Evolutionary conservation across 306 rosid genomes (phyloP).

Genomic region (Gastrolobium villosum): DNA sequence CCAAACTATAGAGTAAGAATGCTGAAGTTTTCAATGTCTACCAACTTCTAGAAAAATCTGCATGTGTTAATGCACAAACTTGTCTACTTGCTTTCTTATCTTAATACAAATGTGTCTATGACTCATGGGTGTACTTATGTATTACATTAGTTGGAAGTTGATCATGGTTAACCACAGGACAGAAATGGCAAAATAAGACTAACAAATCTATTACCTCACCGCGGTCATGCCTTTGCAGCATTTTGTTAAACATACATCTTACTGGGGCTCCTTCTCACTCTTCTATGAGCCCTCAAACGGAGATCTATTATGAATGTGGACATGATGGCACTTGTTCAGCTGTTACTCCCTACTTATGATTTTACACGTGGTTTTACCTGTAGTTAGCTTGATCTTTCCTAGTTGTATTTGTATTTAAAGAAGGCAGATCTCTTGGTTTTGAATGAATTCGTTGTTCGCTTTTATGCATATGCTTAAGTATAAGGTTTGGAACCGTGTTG

Average conservation of each 20-base stretch:
- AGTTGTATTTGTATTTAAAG: conserved; percentile 32
- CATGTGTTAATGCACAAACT: not conserved
- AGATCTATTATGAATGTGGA: conserved; percentile 9
- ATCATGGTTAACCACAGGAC: conserved; percentile 20
- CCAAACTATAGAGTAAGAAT: conserved; percentile 9
- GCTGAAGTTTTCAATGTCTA: conserved; percentile 14
- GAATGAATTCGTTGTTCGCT: not conserved
- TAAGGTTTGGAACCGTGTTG: conserved; percentile 30
- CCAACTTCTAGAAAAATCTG: conserved; percentile 1
- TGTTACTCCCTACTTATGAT: conserved; percentile 22
- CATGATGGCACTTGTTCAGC: conserved; percentile 27
- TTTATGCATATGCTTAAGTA: conserved; percentile 29
- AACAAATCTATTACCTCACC: not conserved
- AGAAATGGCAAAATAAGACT: conserved; percentile 1
- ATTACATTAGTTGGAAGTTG: conserved; percentile 14
- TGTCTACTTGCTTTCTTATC: not conserved
- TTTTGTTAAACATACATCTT: not conserved
- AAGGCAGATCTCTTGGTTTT: conserved; percentile 23
- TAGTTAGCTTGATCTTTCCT: conserved; percentile 26
- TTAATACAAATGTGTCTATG: conserved; percentile 19
- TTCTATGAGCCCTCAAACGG: conserved; percentile 26
- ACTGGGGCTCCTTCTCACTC: conserved; percentile 6
- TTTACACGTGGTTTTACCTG: conserved; percentile 25
- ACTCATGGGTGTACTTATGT: not conserved
- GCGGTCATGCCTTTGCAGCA: conserved; percentile 19